Percentiles rank a stretch among this genome's conserved stretches.
Evolutionary conservation across 352 stramenopile species (phyloP).

Genomic region (Pilasporangium apinafurcum): DNA sequence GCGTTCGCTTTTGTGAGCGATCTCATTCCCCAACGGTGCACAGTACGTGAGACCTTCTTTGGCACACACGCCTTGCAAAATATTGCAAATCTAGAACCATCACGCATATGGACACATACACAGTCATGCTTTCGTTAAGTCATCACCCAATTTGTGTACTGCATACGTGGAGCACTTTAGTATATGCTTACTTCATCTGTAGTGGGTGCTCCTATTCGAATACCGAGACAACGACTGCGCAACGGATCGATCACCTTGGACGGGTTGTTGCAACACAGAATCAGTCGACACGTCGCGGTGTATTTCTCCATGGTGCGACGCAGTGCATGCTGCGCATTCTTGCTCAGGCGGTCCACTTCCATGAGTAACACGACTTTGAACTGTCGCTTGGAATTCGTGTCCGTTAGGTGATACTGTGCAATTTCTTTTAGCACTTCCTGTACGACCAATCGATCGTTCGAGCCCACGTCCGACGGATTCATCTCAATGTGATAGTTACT

Average conservation of each 20-base stretch:
- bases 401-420: constrained; percentile 86
- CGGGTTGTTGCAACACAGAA: constrained; percentile 96
- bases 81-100: constrained; percentile 65
- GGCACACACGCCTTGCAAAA: constrained; percentile 86
- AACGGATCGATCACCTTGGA: constrained; percentile 98
- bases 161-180: too few species aligned
- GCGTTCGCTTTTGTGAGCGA: constrained; percentile 89
- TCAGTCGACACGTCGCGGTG: constrained; percentile 93
- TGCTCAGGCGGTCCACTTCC: constrained; percentile 97
- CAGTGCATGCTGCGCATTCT: constrained; percentile 96
- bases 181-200: constrained; percentile 71
- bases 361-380: constrained; percentile 96
- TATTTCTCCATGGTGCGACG: constrained; percentile 97
- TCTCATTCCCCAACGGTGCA: constrained; percentile 83
- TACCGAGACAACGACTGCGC: constrained; percentile 92
- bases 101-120: neutral
- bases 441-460: constrained; percentile 95
- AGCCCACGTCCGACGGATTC: constrained; percentile 96
- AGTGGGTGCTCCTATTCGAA: constrained; percentile 91
- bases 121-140: neutral
- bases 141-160: too few species aligned
- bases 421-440: constrained; percentile 99
- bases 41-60: constrained; percentile 92
- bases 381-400: constrained; percentile 61
- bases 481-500: constrained; percentile 99